Base-by-base conservation (phyloP, 805 yeast genomes). In the Spathaspora gorwiae region DNA sequence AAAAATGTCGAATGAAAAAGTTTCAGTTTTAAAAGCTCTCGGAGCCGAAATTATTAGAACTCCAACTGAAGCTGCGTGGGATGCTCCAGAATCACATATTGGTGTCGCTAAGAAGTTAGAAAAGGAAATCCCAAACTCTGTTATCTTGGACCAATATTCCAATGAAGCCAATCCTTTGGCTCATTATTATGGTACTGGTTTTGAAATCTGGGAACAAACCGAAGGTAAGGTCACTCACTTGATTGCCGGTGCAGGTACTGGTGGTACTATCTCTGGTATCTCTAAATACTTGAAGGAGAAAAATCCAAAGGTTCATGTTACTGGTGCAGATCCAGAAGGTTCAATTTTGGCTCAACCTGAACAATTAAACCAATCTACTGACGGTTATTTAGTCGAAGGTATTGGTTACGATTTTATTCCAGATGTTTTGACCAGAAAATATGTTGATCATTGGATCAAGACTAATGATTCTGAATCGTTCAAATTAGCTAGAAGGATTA, bases 201-300 rank as follows among this genome's bases (percentile, higher is more conserved):
- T 69, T 51, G 96, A 87, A 68, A 87, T 87, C 57, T 86, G 90
- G 82, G 80, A 81, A 49, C 95, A 87, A 66, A 78, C 92, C 12
- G 66, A 75, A 26, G 87, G 90, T 32, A 77, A 81, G 48, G 72
- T 88, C 44, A 80, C 80, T 44, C 88, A 83, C 49, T 72, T 88
- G 38, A 85, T 88, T 44, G 95, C 95, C 34, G 96, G 96, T 64
- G 95, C 96, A 7, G 96, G 96, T 68, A 87, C 96, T 47, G 96
- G 96, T 67, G 99, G 99, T 46, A 94, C 99, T 1, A 88, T 92
- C 39, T 74, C 95, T n/a, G 99, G 99, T 45, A 90, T 90, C 27
- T 79, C 95, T 3, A 75, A 75, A 48, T 94, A 74, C 64, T 72
- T 92, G 55, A 87, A 87, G 70, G 87, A 81, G 62, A 76, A 83